phyloP scores from a whole-genome alignment of 768 basidiomycete species.

The Lactarius hengduanensis region DNA sequence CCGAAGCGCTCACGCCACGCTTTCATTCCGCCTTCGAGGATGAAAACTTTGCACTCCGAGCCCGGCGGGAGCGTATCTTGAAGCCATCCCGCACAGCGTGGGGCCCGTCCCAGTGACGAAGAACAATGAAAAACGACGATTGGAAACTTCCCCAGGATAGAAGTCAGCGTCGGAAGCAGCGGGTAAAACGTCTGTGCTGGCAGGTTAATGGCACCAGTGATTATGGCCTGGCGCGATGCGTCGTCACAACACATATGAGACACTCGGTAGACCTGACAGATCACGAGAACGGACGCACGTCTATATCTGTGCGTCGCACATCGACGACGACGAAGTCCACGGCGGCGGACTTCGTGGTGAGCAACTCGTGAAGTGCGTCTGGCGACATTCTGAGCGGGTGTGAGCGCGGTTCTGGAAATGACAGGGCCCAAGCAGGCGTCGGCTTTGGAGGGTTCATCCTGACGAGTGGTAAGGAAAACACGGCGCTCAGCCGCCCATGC shows the following conservation, averaged over 20 bases:
- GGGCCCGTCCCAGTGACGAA: constrained; percentile 30
- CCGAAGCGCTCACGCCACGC: constrained; percentile 31
- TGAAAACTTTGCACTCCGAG: constrained; percentile 24
- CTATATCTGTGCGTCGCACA: constrained; percentile 40
- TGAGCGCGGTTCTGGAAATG: constrained; percentile 28
- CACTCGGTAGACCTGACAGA: background rate
- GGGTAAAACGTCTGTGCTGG: constrained; percentile 46
- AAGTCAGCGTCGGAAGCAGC: constrained; percentile 36
- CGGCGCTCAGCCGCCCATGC: background rate
- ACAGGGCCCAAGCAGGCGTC: constrained; percentile 28
- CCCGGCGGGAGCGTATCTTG: constrained; percentile 30
- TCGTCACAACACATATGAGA: background rate
- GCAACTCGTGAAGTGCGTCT: constrained; percentile 31
- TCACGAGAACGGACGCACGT: constrained; percentile 32
- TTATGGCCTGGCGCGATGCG: constrained; percentile 28
- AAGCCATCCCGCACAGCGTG: constrained; percentile 32
- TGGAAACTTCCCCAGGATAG: constrained; percentile 34
- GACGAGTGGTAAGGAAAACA: background rate
- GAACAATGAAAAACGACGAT: constrained; percentile 34
- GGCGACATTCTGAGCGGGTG: constrained; percentile 28
- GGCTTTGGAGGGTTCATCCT: constrained; percentile 11
- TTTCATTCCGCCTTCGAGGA: constrained; percentile 32
- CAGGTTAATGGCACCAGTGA: constrained; percentile 42
- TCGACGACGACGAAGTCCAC: constrained; percentile 40
- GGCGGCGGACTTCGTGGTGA: constrained; percentile 28